Base-by-base conservation (phyloP, 2,329 filamentous ascomycete species). In the Daldinia sp. region DNA sequence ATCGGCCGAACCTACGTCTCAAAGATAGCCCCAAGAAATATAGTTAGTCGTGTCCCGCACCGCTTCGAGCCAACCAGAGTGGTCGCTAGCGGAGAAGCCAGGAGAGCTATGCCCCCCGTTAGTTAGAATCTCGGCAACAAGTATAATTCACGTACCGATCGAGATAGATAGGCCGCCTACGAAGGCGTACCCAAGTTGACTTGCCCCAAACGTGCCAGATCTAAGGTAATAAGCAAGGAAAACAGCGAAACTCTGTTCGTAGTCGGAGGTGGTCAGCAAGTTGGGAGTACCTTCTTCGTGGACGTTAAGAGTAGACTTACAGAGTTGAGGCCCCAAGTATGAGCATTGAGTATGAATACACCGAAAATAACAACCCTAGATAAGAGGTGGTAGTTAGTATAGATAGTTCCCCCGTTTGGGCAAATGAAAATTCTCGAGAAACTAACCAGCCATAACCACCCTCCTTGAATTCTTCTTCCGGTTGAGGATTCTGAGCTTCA, bases 321-420 rank as follows among this genome's bases (percentile, higher is more conserved):
- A 58, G 84, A 87, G 73, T 92, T 93, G 63, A 93, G 78, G 6
- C 90, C 90, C 90, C 90, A 93, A 0, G 90, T 92, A 72, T 92
- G 89, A 6, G 83, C 86, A 72, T 90, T 91, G 59, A 90, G 83
- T 64, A 86, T 75, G 51, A 83, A 81, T 64, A 83, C 78, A 35
- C 80, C 81, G 2, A 78, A 70, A n/a, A 86, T 82, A 55, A 87
- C 86, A 19, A 87, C 81, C 80, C 79, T 81, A 23, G 10, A 35
- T 51, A 9, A 21, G 23, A 53, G 9, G 43, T 10, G 32, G 5
- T 37, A 56, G 23, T 66, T 62, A 62, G 39, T 52, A 55, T 63
- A 4, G 54, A 23, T 17, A 29, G 9, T 32, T 1, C 27, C 7
- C 21, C 10, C 4, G 39, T 50, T 54, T 30, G 34, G 47, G 27